Evolutionary conservation across 441 rosid species (phyloP).

Genomic region (Oxalis stricta): DNA sequence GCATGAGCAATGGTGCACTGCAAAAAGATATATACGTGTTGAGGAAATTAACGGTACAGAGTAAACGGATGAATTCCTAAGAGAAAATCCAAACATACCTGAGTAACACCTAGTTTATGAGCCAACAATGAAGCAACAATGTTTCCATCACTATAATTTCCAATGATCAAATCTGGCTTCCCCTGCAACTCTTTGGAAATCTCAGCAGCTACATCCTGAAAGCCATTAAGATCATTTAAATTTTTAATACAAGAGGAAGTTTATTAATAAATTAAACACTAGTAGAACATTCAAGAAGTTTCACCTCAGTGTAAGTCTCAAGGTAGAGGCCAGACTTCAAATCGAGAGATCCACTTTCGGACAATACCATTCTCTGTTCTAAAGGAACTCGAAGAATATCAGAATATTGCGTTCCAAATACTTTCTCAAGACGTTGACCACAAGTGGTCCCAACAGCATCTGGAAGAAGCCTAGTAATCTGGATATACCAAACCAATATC

Average conservation of each 20-base stretch:
- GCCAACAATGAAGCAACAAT: slow-evolving; percentile 84
- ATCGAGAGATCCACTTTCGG: slow-evolving; percentile 87
- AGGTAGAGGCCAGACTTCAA: slow-evolving; percentile 98
- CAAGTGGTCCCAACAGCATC: slow-evolving; percentile 97
- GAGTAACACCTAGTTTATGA: slow-evolving; percentile 83
- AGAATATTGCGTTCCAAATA: slow-evolving; percentile 57
- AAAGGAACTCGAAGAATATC: slow-evolving; percentile 87
- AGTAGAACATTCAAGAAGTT: too few species aligned
- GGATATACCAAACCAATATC: slow-evolving; percentile 12
- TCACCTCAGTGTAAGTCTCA: slow-evolving; percentile 88
- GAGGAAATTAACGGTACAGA: too few species aligned
- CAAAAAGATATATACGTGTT: neutral
- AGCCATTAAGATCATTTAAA: neutral
- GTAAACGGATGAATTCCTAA: too few species aligned
- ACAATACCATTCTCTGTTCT: slow-evolving; percentile 76
- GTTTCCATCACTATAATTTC: slow-evolving; percentile 96
- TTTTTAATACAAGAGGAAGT: too few species aligned
- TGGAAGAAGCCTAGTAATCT: slow-evolving; percentile 88
- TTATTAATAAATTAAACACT: too few species aligned
- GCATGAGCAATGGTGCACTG: slow-evolving; percentile 98
- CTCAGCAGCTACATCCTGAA: slow-evolving; percentile 82
- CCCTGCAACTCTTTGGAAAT: slow-evolving; percentile 77
- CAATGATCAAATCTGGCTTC: slow-evolving; percentile 92
- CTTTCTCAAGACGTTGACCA: slow-evolving; percentile 88
- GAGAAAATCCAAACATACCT: slow-evolving; percentile 21